phyloP scores from a whole-genome alignment of 2,329 filamentous ascomycete genomes.

The Calonectria pauciramosa region DNA sequence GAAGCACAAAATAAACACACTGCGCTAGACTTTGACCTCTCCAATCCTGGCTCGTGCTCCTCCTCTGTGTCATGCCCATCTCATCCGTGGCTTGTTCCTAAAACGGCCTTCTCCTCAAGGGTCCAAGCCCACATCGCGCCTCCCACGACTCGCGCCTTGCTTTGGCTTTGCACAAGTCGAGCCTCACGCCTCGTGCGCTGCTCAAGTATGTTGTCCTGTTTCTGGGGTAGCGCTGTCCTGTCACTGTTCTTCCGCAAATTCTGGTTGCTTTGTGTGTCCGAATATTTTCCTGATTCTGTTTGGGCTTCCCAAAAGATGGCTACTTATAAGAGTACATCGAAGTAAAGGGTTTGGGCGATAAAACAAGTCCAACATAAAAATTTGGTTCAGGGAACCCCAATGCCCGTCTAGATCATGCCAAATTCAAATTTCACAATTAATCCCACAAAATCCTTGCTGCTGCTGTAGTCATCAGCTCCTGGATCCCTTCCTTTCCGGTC shows the following conservation, averaged over 20 bases:
- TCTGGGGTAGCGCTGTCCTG: background rate
- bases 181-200: background rate
- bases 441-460: conserved; percentile 17
- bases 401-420: conserved; percentile 31
- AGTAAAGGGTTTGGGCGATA: background rate
- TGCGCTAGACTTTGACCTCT: background rate
- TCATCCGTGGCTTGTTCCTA: background rate
- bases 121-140: conserved; percentile 1
- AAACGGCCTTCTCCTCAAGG: background rate
- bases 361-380: conserved; percentile 24
- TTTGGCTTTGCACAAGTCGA: background rate
- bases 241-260: background rate
- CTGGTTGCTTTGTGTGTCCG: conserved; percentile 15
- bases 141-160: conserved; percentile 12
- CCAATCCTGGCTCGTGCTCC: background rate
- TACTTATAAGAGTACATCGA: conserved; percentile 10
- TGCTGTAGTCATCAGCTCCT: background rate
- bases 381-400: conserved; percentile 13
- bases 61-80: background rate
- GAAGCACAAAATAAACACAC: background rate
- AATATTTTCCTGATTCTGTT: conserved; percentile 5
- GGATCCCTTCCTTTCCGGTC: conserved; percentile 3
- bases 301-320: background rate
- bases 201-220: background rate
- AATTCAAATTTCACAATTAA: conserved; percentile 30